Conservation (phyloP, 2,329 filamentous ascomycete species). For the Nemania diffusa region DNA sequence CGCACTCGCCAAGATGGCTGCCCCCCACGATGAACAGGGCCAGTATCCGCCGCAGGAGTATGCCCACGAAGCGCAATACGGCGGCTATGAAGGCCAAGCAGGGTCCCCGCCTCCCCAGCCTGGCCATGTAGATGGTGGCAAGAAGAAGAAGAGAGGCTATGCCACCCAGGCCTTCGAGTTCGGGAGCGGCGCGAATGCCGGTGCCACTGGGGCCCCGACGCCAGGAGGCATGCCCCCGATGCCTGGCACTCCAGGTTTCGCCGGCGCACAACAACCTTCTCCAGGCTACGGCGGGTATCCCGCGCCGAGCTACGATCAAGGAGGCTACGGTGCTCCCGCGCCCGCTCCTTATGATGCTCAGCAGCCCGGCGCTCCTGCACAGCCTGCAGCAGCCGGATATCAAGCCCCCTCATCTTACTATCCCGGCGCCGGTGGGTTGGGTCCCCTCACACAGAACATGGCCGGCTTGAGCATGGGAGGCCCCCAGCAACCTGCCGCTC, state of each 20-base stretch:
- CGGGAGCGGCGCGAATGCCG: conserved; percentile 84
- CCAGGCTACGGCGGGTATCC: conserved; percentile 70
- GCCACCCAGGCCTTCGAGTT: conserved; percentile 96
- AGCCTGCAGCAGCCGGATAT: conserved; percentile 68
- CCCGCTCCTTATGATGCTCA: conserved; percentile 55
- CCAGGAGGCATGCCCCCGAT: conserved; percentile 50
- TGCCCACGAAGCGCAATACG: conserved; percentile 54
- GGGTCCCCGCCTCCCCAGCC: conserved; percentile 51
- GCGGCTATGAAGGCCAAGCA: conserved; percentile 54
- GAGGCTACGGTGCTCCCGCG: conserved; percentile 46
- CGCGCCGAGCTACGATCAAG: conserved; percentile 53
- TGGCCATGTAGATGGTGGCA: conserved; percentile 59
- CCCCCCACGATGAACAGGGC: conserved; percentile 65
- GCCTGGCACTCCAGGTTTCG: conserved; percentile 55
- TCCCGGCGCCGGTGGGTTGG: conserved; percentile 66
- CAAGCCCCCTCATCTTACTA: conserved; percentile 76
- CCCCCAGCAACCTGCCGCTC: conserved; percentile 62
- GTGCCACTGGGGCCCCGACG: conserved; percentile 54
- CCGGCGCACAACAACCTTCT: conserved; percentile 52
- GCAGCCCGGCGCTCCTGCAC: conserved; percentile 53
- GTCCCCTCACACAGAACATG: conserved; percentile 84
- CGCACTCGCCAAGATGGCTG: conserved; percentile 62
- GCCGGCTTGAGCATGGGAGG: conserved; percentile 83
- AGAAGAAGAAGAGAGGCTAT: conserved; percentile 94
- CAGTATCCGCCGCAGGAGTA: conserved; percentile 58